Conservation (phyloP, 2,329 filamentous ascomycete species). For the Sporothrix curviconia region DNA sequence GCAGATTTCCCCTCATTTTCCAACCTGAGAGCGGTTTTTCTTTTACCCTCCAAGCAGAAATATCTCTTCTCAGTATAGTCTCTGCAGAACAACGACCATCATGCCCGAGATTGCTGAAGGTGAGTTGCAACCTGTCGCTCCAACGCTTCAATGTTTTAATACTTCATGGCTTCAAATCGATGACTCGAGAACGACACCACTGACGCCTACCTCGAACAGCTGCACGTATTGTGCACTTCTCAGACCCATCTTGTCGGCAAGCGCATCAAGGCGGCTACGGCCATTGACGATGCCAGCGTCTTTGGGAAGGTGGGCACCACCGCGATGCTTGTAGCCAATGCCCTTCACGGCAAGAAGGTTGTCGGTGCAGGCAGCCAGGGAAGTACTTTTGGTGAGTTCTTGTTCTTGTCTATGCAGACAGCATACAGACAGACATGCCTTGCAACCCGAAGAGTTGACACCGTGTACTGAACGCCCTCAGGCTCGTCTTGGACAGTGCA, state of each 20-base stretch:
- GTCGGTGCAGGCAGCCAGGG: conserved; percentile 73
- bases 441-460: no score
- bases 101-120: conserved; percentile 62
- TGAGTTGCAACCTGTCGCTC: no score
- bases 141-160: no score
- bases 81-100: neutral
- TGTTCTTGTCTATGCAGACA: neutral
- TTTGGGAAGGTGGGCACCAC: conserved; percentile 88
- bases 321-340: conserved; percentile 64
- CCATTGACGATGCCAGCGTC: conserved; percentile 73
- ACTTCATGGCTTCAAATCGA: no score
- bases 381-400: conserved; percentile 84
- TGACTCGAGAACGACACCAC: no score
- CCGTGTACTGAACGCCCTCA: conserved; percentile 13
- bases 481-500: conserved; percentile 59
- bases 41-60: neutral
- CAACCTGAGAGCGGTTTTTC: no score
- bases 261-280: conserved; percentile 62
- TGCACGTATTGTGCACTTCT: conserved; percentile 80
- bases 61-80: neutral
- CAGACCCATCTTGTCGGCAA: conserved; percentile 76
- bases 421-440: neutral
- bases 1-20: neutral
- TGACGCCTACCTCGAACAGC: no score
- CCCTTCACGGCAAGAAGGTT: conserved; percentile 65